These are phyloP conservation scores for Solanum neorickii DNA, from an alignment of 257 asterid species.

Conservation along the genomic window DNA sequence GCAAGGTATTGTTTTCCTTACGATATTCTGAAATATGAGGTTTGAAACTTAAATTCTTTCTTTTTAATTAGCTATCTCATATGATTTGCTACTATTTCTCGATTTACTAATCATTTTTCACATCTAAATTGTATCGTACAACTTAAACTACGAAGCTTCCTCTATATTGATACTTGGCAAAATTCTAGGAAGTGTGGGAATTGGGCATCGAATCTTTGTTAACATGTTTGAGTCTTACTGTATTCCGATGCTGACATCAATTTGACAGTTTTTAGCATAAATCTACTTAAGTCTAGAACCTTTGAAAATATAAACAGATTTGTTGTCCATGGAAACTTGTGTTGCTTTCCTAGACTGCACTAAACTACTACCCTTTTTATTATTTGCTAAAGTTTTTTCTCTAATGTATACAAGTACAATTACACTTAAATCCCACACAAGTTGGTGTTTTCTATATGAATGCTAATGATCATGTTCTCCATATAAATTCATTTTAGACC, in stretches of 20 bases:
- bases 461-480: not conserved
- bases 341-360: not conserved
- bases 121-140: not conserved
- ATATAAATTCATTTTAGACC: not conserved
- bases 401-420: not conserved
- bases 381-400: not conserved
- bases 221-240: not conserved
- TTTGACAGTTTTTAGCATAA: not conserved
- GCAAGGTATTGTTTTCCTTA: slow-evolving; percentile 50
- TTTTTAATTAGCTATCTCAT: not conserved
- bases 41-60: not conserved
- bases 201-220: not conserved
- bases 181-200: not conserved
- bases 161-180: not conserved
- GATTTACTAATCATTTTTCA: not conserved
- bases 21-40: not conserved
- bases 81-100: not conserved
- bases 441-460: not conserved
- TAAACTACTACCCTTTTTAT: not conserved
- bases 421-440: not conserved
- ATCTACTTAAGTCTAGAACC: not conserved
- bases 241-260: not conserved
- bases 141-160: not conserved
- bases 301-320: not conserved
- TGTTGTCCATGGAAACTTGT: not conserved